Base-by-base conservation (phyloP, 805 yeast genomes). In the Pichia sporocuriosa region DNA sequence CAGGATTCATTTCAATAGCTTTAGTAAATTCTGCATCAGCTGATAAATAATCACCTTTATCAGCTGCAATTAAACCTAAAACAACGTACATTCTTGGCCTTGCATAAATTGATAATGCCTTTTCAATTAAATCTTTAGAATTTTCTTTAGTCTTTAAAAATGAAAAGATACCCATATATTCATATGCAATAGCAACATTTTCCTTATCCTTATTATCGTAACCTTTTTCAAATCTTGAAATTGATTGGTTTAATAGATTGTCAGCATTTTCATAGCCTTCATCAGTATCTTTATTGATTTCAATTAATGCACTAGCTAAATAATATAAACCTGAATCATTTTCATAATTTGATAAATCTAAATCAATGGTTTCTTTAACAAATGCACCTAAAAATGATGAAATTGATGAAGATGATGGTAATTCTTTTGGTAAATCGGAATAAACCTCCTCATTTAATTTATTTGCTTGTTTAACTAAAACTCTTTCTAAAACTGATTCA, bases 311-410 rank as follows among this genome's bases (percentile, higher is more conserved):
- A 31, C 79, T 73, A 52, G 69, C 69, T 58, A 89, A 70, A 61
- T 70, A 75, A 50, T 70, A 74, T 58, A 81, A 84, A 48, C 81
- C 84, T 32, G 80, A 68, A 44, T 73, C 79, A 41, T 66, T 68
- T 47, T 70, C 74, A 48, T 78, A 72, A 38, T 68, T 69, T 39
- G 54, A 58, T 45, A 72, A 76, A 47, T 55, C 61, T 44, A 72
- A 73, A 46, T 61, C 66, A 40, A 74, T 53, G 25, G 69, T 69
- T 47, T 69, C 77, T 21, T 74, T 67, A 43, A 69, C 69, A 65
- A 87, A 89, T n/a, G 96, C 88, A 52, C 86, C 84, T 55, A 89
- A 81, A 72, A 88, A 89, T 2, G 97, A 81, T 37, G 85, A 75
- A 56, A 87, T 69, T 42, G 94, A 82, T 20, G 95, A 77, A 38